Conservation (phyloP, 345 rosid genomes). For the Rhodomyrtus tomentosa region DNA sequence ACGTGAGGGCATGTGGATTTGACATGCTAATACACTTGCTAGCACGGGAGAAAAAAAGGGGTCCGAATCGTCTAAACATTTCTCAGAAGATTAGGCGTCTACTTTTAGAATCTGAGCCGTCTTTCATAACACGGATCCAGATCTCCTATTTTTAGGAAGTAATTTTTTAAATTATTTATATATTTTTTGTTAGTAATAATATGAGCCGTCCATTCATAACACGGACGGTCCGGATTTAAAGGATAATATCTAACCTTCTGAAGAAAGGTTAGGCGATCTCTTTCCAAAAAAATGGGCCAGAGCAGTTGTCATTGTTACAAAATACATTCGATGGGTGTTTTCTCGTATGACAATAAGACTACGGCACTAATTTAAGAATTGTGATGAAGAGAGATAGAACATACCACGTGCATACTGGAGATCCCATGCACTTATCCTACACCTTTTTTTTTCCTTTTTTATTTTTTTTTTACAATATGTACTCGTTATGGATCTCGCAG, state of each 20-base stretch:
- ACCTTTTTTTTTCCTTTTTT: not conserved
- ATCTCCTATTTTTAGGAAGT: too few relatives aligned
- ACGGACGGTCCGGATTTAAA: too few relatives aligned
- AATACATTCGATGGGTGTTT: not conserved
- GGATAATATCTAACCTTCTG: too few relatives aligned
- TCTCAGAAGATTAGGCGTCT: too few relatives aligned
- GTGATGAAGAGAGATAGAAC: not conserved
- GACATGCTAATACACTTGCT: not conserved
- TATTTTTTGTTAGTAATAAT: too few relatives aligned
- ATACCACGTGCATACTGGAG: not conserved
- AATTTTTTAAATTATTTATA: too few relatives aligned
- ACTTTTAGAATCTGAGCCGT: too few relatives aligned
- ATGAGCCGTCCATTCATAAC: too few relatives aligned
- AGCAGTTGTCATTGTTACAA: not conserved
- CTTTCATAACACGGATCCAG: too few relatives aligned
- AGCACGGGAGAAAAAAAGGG: not conserved
- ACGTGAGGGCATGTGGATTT: not conserved
- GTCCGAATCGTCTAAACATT: too few relatives aligned
- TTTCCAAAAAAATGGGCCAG: too few relatives aligned
- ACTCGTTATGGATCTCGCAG: not conserved
- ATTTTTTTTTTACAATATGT: not conserved
- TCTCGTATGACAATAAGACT: not conserved
- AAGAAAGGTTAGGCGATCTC: too few relatives aligned
- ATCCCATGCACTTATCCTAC: not conserved
- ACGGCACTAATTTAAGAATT: not conserved